phyloP scores from a whole-genome alignment of 306 rosid species.

The Begonia loranthoides region DNA sequence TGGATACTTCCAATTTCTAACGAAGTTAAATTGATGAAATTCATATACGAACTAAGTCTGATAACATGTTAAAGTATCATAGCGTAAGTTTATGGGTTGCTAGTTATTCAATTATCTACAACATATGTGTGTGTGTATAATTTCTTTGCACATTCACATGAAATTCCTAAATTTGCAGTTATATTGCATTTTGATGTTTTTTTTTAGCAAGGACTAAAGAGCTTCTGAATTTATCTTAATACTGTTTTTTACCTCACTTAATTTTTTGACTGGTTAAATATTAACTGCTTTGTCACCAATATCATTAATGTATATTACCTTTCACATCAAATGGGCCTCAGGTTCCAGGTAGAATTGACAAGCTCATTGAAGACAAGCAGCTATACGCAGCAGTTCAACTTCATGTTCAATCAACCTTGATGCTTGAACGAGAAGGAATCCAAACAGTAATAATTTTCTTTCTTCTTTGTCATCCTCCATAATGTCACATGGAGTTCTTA shows the following conservation, averaged over 20 bases:
- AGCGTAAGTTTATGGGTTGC: no score
- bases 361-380: conserved; percentile 83
- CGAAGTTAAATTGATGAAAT: no score
- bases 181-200: no score
- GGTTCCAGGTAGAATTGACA: conserved; percentile 95
- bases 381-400: conserved; percentile 93
- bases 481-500: conserved; percentile 2
- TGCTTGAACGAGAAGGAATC: conserved; percentile 94
- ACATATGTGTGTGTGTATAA: no score
- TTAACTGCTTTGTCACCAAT: background rate
- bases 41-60: no score
- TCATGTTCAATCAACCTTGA: conserved; percentile 73
- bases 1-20: no score
- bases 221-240: no score
- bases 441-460: conserved; percentile 55
- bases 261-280: background rate
- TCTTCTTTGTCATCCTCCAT: background rate
- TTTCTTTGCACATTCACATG: no score
- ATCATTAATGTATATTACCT: conserved; percentile 12
- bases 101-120: no score
- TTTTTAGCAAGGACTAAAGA: no score
- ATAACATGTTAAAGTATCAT: no score
- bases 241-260: background rate
- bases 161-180: no score
- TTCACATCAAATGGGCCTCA: conserved; percentile 24